Evolutionary conservation across 2,329 filamentous ascomycete species (phyloP).

Genomic region (Xylariaceae sp.): DNA sequence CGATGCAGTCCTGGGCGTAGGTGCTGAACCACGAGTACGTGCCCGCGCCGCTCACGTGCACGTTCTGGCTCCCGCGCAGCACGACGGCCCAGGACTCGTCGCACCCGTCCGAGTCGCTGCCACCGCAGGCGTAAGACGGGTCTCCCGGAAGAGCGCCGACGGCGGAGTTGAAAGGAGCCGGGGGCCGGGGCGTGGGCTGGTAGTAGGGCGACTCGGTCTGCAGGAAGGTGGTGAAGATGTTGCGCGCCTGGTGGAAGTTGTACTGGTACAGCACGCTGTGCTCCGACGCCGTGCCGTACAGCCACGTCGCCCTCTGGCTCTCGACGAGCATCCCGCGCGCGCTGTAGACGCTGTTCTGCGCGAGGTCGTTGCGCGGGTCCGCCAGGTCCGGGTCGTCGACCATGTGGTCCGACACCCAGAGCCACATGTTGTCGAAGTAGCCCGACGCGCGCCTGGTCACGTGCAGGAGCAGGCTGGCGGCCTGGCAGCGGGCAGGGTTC

Average conservation of each 20-base stretch:
- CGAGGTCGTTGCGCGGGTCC: not conserved
- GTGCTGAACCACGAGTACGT: slow-evolving; percentile 16
- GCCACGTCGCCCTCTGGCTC: slow-evolving; percentile 5
- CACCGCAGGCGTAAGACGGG: slow-evolving; percentile 8
- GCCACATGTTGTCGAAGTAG: slow-evolving; percentile 41
- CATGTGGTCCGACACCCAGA: slow-evolving; percentile 43
- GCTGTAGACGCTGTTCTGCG: not conserved
- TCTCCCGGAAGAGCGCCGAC: slow-evolving; percentile 34
- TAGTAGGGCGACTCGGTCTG: slow-evolving; percentile 70
- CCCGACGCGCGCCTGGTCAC: slow-evolving; percentile 35
- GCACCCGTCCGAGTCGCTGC: slow-evolving; percentile 34
- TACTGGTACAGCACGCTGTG: slow-evolving; percentile 66
- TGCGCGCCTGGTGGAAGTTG: slow-evolving; percentile 53
- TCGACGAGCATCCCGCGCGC: not conserved
- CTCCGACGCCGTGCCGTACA: slow-evolving; percentile 60
- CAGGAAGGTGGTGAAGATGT: slow-evolving; percentile 58
- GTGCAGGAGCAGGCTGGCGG: slow-evolving; percentile 40
- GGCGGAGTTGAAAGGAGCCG: slow-evolving; percentile 46
- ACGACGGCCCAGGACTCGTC: slow-evolving; percentile 61
- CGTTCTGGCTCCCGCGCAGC: slow-evolving; percentile 48
- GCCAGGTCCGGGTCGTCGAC: slow-evolving; percentile 33
- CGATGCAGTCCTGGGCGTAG: slow-evolving; percentile 10
- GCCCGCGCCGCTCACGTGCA: slow-evolving; percentile 58
- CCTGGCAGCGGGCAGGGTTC: slow-evolving; percentile 33
- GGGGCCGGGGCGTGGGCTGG: slow-evolving; percentile 58